phyloP scores from a whole-genome alignment of 371 early-diverging fungal species.

The Mortierella sp. region DNA sequence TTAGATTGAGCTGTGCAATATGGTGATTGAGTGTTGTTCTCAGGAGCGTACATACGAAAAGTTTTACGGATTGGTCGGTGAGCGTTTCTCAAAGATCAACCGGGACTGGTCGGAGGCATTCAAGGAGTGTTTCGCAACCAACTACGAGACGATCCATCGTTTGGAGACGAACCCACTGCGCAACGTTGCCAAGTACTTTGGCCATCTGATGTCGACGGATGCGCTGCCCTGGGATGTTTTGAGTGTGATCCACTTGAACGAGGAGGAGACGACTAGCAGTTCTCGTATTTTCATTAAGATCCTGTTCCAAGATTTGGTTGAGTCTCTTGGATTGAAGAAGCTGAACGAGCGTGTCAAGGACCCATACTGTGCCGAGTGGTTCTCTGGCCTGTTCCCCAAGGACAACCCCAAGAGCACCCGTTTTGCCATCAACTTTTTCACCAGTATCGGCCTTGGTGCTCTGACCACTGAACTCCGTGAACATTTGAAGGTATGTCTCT shows the following conservation, averaged over 20 bases:
- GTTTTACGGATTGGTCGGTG: constrained; percentile 95
- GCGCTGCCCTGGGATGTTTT: constrained; percentile 92
- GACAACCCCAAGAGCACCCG: constrained; percentile 91
- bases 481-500: constrained; percentile 66
- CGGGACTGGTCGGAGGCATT: constrained; percentile 87
- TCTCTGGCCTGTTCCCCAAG: constrained; percentile 92
- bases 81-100: constrained; percentile 93
- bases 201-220: constrained; percentile 90
- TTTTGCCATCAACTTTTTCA: constrained; percentile 98
- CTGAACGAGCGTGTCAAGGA: constrained; percentile 85
- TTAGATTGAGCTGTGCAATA: constrained; percentile 90
- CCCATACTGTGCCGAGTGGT: constrained; percentile 71
- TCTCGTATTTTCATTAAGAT: constrained; percentile 98
- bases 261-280: constrained; percentile 94
- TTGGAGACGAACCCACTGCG: constrained; percentile 95
- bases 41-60: constrained; percentile 96
- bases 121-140: constrained; percentile 82
- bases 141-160: constrained; percentile 92
- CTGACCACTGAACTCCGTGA: constrained; percentile 96
- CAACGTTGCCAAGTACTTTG: constrained; percentile 93
- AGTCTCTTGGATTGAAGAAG: constrained; percentile 84
- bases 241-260: constrained; percentile 84
- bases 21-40: constrained; percentile 97
- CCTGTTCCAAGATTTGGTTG: constrained; percentile 92
- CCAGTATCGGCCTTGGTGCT: constrained; percentile 93